Percentiles rank a stretch among this genome's conserved stretches.
Evolutionary conservation across 805 yeast genomes (phyloP).

Genomic region (Yamadazyma endophytica): DNA sequence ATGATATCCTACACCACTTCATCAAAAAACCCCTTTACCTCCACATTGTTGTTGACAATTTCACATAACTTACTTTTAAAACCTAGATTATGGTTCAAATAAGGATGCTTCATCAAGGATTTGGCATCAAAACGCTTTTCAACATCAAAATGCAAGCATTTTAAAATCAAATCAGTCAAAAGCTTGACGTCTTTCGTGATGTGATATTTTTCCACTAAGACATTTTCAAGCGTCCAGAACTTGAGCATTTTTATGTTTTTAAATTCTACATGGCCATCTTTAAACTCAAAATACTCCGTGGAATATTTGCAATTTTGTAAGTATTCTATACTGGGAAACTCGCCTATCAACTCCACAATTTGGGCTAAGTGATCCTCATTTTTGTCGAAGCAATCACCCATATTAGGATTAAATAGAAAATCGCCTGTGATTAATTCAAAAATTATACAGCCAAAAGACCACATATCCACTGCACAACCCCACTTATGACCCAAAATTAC

Average conservation of each 20-base stretch:
- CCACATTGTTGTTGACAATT: conserved; percentile 2
- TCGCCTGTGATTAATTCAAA: conserved; percentile 93
- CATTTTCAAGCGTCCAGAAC: conserved; percentile 49
- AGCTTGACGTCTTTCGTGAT: conserved; percentile 32
- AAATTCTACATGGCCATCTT: conserved; percentile 25
- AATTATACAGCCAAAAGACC: conserved; percentile 88
- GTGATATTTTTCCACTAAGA: conserved; percentile 47
- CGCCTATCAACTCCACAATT: conserved; percentile 55
- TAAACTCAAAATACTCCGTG: conserved; percentile 33
- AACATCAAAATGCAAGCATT: conserved; percentile 49
- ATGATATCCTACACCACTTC: no score
- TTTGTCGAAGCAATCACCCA: conserved; percentile 69
- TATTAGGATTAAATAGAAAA: conserved; percentile 84
- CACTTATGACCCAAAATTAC: conserved; percentile 52
- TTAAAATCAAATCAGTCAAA: conserved; percentile 43
- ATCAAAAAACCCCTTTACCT: conserved; percentile 3
- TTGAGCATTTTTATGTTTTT: conserved; percentile 45
- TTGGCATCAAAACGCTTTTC: conserved; percentile 51
- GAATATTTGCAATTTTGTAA: conserved; percentile 36
- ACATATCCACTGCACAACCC: conserved; percentile 93
- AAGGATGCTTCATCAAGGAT: conserved; percentile 49
- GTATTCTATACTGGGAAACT: conserved; percentile 37
- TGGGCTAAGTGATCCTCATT: conserved; percentile 97
- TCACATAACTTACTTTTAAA: conserved; percentile 1
- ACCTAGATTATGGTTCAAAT: not conserved